Evolutionary conservation across 345 rosid genomes (phyloP), one percentile per base, ranked within the genome.

Genomic region (Iberis pinnata): DNA sequence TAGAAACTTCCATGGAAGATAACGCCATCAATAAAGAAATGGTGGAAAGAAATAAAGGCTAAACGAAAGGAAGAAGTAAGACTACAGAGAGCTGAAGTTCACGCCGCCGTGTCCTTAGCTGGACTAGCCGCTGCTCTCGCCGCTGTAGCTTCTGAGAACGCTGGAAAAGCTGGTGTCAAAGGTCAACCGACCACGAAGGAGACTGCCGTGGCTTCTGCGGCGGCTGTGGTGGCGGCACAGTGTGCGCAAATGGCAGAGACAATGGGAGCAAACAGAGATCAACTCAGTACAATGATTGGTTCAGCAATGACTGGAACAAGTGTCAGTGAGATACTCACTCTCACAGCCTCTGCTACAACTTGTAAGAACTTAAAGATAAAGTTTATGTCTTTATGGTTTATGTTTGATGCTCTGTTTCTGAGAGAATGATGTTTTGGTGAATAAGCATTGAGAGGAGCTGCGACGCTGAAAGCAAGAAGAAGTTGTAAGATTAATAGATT

Each of bases 51-150:
- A 64, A 69, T 76, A 3, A 87, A 84, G 59, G 71, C 50, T 24
- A 86, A 77, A 81, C 66, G 86, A 60, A 90, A 90, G 65, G 96
- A 87, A 61, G 83, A 82, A 50, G 79, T 76, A 12, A 79, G 96
- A 55, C 58, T 90, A 45, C 81, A 79, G 43, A 82, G 76, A 62
- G 95, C 96, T 7, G 80, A 90, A 73, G 89, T 84, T 2, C 92
- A 90, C n/a, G 96, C 98, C 3, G 96, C 96, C 3, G 60, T 90
- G 22, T 80, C 94, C 9, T 79, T 90, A 15, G 98, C 98, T 0
- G 87, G 98, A 5, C 60, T 86, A 3, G 98, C 98, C 1, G 89
- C 98, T 6, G 83, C 89, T 50, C 72, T 87, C 2, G 94, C 90
- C 9, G 80, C 95, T 13, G 78, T 89, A 53, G 84, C 95, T 6